Evolutionary conservation across 225 moss, liverwort and hornwort species (phyloP).

Genomic region (Sphagnum contortum): DNA sequence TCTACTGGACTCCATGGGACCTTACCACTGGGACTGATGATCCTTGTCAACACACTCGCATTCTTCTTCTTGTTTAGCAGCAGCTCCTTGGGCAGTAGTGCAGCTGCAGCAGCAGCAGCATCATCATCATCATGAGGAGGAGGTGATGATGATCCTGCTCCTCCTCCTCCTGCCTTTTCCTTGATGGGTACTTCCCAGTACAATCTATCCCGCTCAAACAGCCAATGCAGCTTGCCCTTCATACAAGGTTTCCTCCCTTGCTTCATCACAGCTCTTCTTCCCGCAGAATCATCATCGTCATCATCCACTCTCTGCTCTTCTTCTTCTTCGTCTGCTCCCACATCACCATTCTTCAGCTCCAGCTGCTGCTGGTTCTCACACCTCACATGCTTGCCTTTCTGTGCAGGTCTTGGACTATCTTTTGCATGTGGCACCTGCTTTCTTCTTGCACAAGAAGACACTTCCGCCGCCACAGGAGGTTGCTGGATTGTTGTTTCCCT

Average conservation of each 20-base stretch:
- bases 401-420: slow-evolving; percentile 8
- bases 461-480: no score
- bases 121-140: slow-evolving; percentile 1
- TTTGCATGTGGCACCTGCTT: slow-evolving; percentile 9
- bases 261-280: neutral
- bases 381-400: slow-evolving; percentile 6
- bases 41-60: slow-evolving; percentile 1
- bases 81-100: no score
- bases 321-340: no score
- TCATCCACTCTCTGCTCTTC: no score
- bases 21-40: slow-evolving; percentile 11
- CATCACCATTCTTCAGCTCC: neutral
- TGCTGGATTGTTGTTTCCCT: no score
- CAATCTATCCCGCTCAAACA: slow-evolving; percentile 49
- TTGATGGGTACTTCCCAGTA: slow-evolving; percentile 40
- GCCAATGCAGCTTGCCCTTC: slow-evolving; percentile 47
- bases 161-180: slow-evolving; percentile 7
- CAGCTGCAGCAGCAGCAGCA: neutral
- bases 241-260: neutral
- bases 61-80: no score
- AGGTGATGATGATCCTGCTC: slow-evolving; percentile 3
- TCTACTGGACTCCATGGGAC: slow-evolving; percentile 37
- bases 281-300: neutral
- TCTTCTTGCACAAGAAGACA: neutral
- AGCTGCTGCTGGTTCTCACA: slow-evolving; percentile 1